Evolutionary conservation across 176 grass and related monocot species (phyloP), one percentile per base, ranked within the genome.

Genomic region (Raddia distichophylla): DNA sequence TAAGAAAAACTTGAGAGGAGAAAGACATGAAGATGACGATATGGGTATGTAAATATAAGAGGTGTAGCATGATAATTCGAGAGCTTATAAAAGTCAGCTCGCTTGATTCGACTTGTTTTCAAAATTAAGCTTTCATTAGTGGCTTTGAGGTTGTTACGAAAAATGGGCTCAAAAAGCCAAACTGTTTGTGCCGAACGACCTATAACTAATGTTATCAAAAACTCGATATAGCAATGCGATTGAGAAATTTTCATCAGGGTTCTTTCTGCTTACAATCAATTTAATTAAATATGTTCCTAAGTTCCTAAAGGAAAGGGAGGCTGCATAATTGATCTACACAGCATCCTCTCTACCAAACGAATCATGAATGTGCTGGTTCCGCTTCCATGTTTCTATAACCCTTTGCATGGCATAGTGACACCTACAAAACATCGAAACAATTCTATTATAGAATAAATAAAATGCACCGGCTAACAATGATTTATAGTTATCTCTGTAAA

Each of bases 321-420:
- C 11, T 27, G 14, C 56, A 60, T 19, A 68, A 71, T 37, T 48
- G 71, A 84, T 44, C 91, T 63, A 93, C 53, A 98, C 90, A 27
- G 27, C 53, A 10, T 72, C 56, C 33, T 83, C 90, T 71, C 58
- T 69, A n/a, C 75, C 53, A 2, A 62, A 82, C 10, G 55, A 80
- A 86, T 84, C 73, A 81, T 69, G 47, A 70, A 56, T 51, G 13
- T 60, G 42, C 40, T 77, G 69, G 55, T 89, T 62, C 6, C 16
- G 19, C 82, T 89, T 86, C 54, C 15, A 68, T 48, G 70, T 83
- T 88, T 91, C 82, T 63, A 98, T 64, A 57, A 82, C 86, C 78
- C n/a, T 95, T 86, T 90, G 84, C 75, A 98, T 83, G 59, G 92
- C 92, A 80, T 93, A 91, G 19, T 95, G 88, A 67, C 92, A 94